Conservation (phyloP, 176 grass and related monocot genomes). For the Oropetium thomaeum region DNA sequence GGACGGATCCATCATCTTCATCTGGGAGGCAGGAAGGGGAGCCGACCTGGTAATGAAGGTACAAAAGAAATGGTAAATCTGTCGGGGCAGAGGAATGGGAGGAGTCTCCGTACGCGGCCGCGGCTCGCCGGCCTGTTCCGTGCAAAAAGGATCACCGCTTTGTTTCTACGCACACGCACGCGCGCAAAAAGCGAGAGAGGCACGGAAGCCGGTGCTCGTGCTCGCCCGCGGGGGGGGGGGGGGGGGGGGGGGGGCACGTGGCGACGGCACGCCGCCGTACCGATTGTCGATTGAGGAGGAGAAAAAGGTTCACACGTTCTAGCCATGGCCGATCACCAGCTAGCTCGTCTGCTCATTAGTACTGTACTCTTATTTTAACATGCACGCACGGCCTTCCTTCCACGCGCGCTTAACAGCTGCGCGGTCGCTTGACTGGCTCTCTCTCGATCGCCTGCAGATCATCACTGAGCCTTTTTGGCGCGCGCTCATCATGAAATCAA, state of each 20-base stretch:
- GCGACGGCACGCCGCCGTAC: constrained; percentile 33
- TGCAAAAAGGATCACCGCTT: background rate
- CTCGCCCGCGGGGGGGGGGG: too few relatives aligned
- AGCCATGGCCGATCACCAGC: constrained; percentile 6
- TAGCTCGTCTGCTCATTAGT: background rate
- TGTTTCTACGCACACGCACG: background rate
- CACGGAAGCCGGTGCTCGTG: background rate
- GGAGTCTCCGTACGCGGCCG: background rate
- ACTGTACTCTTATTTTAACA: background rate
- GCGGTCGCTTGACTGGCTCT: background rate
- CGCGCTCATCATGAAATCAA: background rate
- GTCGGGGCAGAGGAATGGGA: background rate
- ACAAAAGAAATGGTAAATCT: background rate
- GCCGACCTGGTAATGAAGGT: background rate
- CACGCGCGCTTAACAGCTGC: constrained; percentile 23
- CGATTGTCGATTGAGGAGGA: background rate
- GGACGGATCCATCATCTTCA: background rate
- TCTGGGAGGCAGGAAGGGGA: too few relatives aligned
- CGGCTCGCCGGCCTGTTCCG: background rate
- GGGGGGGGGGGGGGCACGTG: constrained; percentile 33
- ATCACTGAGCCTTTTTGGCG: constrained; percentile 7
- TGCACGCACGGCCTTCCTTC: constrained; percentile 14
- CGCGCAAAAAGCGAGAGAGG: background rate
- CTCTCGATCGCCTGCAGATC: background rate
- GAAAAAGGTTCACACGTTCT: constrained; percentile 22